Evolutionary conservation across 148 eudicot genomes (phyloP), one percentile per base, ranked within the genome.

Genomic region (Diospyros lotus): DNA sequence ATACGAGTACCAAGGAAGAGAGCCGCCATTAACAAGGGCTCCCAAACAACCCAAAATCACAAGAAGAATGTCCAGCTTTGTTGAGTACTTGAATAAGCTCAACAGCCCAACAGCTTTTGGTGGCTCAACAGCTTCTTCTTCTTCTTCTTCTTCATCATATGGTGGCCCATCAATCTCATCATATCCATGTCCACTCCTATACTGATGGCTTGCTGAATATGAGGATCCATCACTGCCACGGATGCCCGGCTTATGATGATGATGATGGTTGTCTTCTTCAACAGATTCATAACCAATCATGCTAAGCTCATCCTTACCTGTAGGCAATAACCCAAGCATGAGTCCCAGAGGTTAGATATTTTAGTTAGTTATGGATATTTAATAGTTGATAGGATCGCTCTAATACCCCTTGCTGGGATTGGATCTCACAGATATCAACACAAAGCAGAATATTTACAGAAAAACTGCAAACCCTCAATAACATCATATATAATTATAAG

Each of bases 1-100:
- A 42, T 61, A 76, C 14, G 88, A 85, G 72, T 82, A 85, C 84
- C 84, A 85, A 76, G 88, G 88, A 69, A 85, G 86, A 68, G 88
- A 69, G 14, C 88, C 88, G 63, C 88, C 88, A 70, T 82, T 82
- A 44, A 85, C 79, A 7, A 85, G 65, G 52, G 88, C 84, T 63
- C 88, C 88, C 43, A 82, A 50, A 71, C 86, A 80, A n/a, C 88
- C 88, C 51, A 82, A 76, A 4, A 85, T n/a, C 61, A 85, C 77
- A 41, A 85, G 73, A n/a, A 82, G 8, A 2, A 82, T 58, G 74
- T 85, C 88, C 15, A 82, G 54, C 65, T 78, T 80, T 18, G 82
- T 80, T 10, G 88, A 80, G 50, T 80, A 85, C 58, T 69, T 80
- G 59, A 85, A 85, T 40, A 85, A 73, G 53, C 80, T 61, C 39